Percentiles rank a stretch among this genome's conserved stretches.
phyloP scores from a whole-genome alignment of 495 filamentous ascomycete genomes.

The Neurospora sp. region DNA sequence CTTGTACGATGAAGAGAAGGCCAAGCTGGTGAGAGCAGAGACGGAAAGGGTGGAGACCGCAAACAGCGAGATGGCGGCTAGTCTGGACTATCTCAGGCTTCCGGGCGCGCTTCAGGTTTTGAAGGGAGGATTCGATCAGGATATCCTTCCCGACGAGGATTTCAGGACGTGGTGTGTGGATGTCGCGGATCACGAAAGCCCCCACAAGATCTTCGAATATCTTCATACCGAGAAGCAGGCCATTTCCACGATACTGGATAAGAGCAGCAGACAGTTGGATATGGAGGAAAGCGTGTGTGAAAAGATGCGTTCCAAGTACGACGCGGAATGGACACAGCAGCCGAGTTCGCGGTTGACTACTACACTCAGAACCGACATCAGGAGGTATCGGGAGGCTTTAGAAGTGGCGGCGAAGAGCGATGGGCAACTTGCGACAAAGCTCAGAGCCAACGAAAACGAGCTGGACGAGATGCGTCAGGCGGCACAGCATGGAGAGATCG shows the following conservation, averaged over 20 bases:
- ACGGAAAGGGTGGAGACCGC: constrained; percentile 85
- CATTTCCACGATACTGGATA: constrained; percentile 61
- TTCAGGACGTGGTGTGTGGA: constrained; percentile 92
- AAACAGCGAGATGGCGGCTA: constrained; percentile 91
- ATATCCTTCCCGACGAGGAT: constrained; percentile 77
- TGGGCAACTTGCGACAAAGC: constrained; percentile 69
- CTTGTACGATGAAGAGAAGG: constrained; percentile 97
- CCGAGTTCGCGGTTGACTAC: constrained; percentile 82
- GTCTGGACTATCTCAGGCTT: constrained; percentile 85
- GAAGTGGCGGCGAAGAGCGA: constrained; percentile 87
- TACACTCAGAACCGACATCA: constrained; percentile 76
- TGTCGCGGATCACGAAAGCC: constrained; percentile 71
- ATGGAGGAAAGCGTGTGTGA: constrained; percentile 97
- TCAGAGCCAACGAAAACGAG: constrained; percentile 73
- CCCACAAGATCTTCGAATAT: constrained; percentile 60
- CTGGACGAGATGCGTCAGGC: constrained; percentile 94
- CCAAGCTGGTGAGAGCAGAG: constrained; percentile 88
- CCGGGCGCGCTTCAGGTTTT: constrained; percentile 82
- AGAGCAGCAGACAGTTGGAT: constrained; percentile 76
- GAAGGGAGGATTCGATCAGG: constrained; percentile 88
- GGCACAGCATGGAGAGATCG: constrained; percentile 78
- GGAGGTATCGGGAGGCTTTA: constrained; percentile 75
- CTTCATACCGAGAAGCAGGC: constrained; percentile 67
- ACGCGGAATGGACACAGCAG: constrained; percentile 92
- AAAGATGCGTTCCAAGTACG: constrained; percentile 98